These are phyloP conservation scores for Zygosaccharomyces gambellarensis DNA, from an alignment of 805 yeast species.

Conservation along the genomic window DNA sequence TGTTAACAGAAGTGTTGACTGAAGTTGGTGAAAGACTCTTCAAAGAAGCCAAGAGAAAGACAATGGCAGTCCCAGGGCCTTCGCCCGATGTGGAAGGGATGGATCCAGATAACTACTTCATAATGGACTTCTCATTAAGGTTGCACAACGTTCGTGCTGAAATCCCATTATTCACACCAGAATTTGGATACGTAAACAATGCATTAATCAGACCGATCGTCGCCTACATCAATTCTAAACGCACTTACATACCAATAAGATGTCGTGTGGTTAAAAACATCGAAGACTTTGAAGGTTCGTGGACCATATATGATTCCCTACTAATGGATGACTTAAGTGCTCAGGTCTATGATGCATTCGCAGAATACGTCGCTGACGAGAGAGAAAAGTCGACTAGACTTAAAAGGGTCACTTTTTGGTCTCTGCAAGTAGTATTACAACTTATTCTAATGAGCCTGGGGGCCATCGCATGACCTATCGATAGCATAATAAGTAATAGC, in stretches of 20 bases:
- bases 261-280: slow-evolving; percentile 76
- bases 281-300: slow-evolving; percentile 86
- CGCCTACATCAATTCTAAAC: slow-evolving; percentile 85
- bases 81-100: slow-evolving; percentile 23
- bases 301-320: slow-evolving; percentile 91
- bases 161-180: slow-evolving; percentile 83
- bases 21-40: slow-evolving; percentile 45
- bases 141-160: slow-evolving; percentile 83
- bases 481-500: not conserved
- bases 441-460: slow-evolving; percentile 78
- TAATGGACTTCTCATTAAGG: slow-evolving; percentile 73
- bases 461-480: slow-evolving; percentile 45
- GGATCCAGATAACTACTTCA: slow-evolving; percentile 49
- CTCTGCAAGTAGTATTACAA: slow-evolving; percentile 78
- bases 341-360: slow-evolving; percentile 88
- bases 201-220: slow-evolving; percentile 93
- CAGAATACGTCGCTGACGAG: slow-evolving; percentile 82
- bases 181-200: slow-evolving; percentile 83
- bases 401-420: slow-evolving; percentile 88
- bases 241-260: slow-evolving; percentile 82
- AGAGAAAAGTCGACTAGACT: slow-evolving; percentile 66
- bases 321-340: slow-evolving; percentile 87
- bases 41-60: slow-evolving; percentile 44
- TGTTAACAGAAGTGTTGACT: slow-evolving; percentile 44
- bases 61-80: slow-evolving; percentile 24